Conservation (phyloP, 352 stramenopile genomes). For the Peronospora farinosa region DNA sequence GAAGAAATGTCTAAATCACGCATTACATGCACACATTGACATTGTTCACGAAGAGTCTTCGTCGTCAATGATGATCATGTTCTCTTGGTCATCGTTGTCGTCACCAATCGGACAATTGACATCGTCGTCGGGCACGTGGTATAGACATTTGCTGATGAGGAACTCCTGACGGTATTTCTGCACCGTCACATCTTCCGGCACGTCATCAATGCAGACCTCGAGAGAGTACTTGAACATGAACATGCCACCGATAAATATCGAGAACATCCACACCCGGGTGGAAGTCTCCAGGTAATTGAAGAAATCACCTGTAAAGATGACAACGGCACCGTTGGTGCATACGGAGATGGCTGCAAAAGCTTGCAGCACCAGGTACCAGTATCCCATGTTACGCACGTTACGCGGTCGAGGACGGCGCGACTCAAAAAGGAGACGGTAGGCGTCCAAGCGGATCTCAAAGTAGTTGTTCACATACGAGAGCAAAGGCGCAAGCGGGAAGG, state of each 20-base stretch:
- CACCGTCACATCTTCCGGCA: slow-evolving; percentile 58
- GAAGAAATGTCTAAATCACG: not conserved
- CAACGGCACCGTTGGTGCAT: slow-evolving; percentile 89
- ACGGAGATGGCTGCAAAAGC: slow-evolving; percentile 87
- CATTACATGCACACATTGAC: slow-evolving; percentile 6
- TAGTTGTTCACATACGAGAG: slow-evolving; percentile 90
- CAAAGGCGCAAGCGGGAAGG: slow-evolving; percentile 90
- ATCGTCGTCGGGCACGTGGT: slow-evolving; percentile 77
- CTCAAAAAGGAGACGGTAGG: slow-evolving; percentile 79
- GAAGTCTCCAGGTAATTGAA: slow-evolving; percentile 50
- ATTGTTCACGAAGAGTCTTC: slow-evolving; percentile 36
- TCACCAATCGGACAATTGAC: slow-evolving; percentile 31
- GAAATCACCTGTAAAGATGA: slow-evolving; percentile 89
- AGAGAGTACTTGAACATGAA: slow-evolving; percentile 83
- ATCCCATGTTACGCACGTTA: slow-evolving; percentile 84
- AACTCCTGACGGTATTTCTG: slow-evolving; percentile 80
- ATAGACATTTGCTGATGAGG: slow-evolving; percentile 82
- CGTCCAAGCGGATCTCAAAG: slow-evolving; percentile 89
- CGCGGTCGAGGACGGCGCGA: slow-evolving; percentile 73
- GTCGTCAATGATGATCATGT: slow-evolving; percentile 51
- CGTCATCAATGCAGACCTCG: slow-evolving; percentile 66
- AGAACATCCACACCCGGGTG: slow-evolving; percentile 74
- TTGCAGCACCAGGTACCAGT: slow-evolving; percentile 89
- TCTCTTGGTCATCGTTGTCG: slow-evolving; percentile 35
- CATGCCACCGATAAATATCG: slow-evolving; percentile 68